Conservation (phyloP, 2,329 filamentous ascomycete genomes). For the Penicillium sp. region DNA sequence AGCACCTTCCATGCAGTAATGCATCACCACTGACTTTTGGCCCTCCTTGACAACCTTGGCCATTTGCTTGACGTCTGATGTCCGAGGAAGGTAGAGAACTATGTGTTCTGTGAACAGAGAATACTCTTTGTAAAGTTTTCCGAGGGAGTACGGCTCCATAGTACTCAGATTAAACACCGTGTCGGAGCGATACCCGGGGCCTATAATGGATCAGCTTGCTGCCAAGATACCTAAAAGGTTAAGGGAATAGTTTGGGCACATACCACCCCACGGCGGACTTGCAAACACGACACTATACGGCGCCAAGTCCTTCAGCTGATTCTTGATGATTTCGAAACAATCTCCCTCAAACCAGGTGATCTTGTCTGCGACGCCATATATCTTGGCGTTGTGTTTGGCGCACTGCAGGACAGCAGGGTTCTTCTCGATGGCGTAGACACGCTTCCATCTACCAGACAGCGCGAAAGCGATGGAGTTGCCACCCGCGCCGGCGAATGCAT, state of each 20-base stretch:
- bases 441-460: slow-evolving; percentile 65
- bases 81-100: slow-evolving; percentile 76
- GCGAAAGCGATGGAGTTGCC: slow-evolving; percentile 93
- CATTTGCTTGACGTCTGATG: slow-evolving; percentile 71
- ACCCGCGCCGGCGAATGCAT: slow-evolving; percentile 83
- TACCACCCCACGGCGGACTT: slow-evolving; percentile 67
- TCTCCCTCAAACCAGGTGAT: slow-evolving; percentile 84
- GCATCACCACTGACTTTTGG: slow-evolving; percentile 62
- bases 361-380: slow-evolving; percentile 69
- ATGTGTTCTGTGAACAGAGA: slow-evolving; percentile 44
- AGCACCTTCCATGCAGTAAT: slow-evolving; percentile 84
- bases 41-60: slow-evolving; percentile 45
- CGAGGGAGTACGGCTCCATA: slow-evolving; percentile 80
- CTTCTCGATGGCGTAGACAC: slow-evolving; percentile 80
- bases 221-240: too few relatives aligned
- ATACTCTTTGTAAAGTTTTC: slow-evolving; percentile 56
- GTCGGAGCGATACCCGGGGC: slow-evolving; percentile 54
- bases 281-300: slow-evolving; percentile 56
- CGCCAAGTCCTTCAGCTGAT: slow-evolving; percentile 41
- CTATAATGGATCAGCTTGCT: too few relatives aligned
- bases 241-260: slow-evolving; percentile 12
- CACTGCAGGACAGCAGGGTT: slow-evolving; percentile 72
- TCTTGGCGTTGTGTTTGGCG: slow-evolving; percentile 78
- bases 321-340: slow-evolving; percentile 64
- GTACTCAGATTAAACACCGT: slow-evolving; percentile 70